Evolutionary conservation across 1,139 yeast genomes (phyloP), one percentile per base, ranked within the genome.

Genomic region (Candida sp.): DNA sequence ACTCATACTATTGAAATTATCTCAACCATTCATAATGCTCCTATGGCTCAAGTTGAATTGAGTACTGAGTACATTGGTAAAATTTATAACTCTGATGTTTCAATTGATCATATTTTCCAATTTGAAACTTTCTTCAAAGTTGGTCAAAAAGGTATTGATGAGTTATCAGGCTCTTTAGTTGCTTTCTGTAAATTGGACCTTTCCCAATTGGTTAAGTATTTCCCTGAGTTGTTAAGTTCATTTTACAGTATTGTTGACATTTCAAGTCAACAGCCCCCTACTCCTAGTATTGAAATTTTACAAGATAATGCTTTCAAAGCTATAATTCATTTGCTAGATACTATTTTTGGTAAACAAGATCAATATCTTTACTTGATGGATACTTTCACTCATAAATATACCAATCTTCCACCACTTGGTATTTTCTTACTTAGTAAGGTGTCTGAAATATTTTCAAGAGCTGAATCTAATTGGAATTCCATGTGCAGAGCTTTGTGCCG

Each of bases 1-100:
- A 55, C 60, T 37, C 70, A 70, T 49, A 54, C 60, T 21, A 54
- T 72, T 45, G 75, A 70, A 44, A 63, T 73, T 34, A 52, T 57
- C 21, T 67, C 76, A 4, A 57, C 63, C 32, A 53, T 58, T 32
- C 68, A 66, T 49, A 56, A 58, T 55, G 39, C 68, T 23, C 66
- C 75, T 19, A 66, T 75, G 52, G 87, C 82, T 5, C 66, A 73
- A 36, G 66, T 84, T 43, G 86, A 83, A 50, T 55, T 86, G 21
- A 69, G 77, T 33, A 71, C 88, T 1, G 83, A 79, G 45, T 87
- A 87, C 58, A 81, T 84, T 46, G 96, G 97, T 25, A 83, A 79
- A 52, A 64, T 71, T 12, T 85, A 70, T 64, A 87, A 86, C 55
- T 68, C 82, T 19, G 90, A 85, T 50, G 51, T 67, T 21, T 68